Conservation (phyloP, 73 alveolate genomes). For the Stentor coeruleus region DNA sequence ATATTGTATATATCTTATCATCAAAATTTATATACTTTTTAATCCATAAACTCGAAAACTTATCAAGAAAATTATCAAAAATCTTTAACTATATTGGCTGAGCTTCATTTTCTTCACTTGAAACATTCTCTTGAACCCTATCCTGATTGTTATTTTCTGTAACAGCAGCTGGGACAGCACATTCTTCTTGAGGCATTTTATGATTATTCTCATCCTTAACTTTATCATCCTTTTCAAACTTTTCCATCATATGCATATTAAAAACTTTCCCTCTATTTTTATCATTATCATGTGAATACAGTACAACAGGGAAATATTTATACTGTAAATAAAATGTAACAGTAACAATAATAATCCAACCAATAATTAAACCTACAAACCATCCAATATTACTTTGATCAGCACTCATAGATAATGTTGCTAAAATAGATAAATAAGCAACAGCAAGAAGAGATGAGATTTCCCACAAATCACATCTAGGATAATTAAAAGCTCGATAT, state of each 20-base stretch:
- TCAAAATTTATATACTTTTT: no score
- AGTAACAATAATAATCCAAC: conserved; percentile 10
- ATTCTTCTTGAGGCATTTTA: no score
- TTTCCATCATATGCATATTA: not conserved
- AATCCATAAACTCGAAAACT: no score
- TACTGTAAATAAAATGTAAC: not conserved
- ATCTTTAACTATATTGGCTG: no score
- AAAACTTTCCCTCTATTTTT: not conserved
- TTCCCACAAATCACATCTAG: conserved; percentile 29
- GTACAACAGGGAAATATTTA: not conserved
- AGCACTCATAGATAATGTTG: conserved; percentile 2
- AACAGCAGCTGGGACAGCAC: no score
- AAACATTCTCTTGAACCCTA: no score
- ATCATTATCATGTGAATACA: not conserved
- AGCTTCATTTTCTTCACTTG: no score
- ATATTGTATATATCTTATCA: no score
- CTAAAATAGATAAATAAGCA: conserved; percentile 4
- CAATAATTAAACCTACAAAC: conserved; percentile 5
- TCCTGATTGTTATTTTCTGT: no score
- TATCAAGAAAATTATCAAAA: no score
- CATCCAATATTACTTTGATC: conserved; percentile 19
- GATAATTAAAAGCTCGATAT: conserved; percentile 12
- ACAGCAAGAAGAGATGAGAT: not conserved
- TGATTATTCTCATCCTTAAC: no score
- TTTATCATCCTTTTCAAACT: not conserved